phyloP scores from a whole-genome alignment of 129 eudicot genomes.

The Escallonia rubra region DNA sequence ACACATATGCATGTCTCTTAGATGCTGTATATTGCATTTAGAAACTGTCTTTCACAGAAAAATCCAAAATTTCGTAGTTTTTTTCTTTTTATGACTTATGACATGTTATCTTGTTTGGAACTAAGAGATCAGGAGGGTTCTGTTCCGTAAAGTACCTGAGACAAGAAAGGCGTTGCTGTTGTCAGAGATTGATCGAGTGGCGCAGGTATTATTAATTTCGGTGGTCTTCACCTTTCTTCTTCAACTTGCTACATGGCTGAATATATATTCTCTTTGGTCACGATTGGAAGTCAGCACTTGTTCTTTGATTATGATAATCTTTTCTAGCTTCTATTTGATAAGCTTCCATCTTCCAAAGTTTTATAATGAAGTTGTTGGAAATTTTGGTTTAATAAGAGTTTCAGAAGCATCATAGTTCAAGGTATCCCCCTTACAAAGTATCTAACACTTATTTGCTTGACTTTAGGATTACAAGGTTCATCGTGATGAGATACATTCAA shows the following conservation, averaged over 20 bases:
- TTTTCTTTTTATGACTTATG: constrained; percentile 13
- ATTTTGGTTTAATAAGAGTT: not conserved
- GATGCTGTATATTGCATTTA: not conserved
- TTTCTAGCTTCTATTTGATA: too few species aligned
- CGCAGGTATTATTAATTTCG: constrained; percentile 43
- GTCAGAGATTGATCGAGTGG: constrained; percentile 83
- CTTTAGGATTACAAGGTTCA: constrained; percentile 81
- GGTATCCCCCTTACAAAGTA: not conserved
- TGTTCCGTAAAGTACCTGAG: constrained; percentile 80
- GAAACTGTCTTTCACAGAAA: not conserved
- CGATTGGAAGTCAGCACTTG: too few species aligned
- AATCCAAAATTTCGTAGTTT: not conserved
- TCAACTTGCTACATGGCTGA: too few species aligned
- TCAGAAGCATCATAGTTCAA: not conserved
- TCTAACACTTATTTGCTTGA: constrained; percentile 5
- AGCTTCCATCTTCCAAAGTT: too few species aligned
- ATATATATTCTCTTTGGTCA: too few species aligned
- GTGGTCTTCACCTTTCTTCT: not conserved
- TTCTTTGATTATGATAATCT: too few species aligned
- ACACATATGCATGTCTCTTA: not conserved
- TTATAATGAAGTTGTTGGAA: too few species aligned
- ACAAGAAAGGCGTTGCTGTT: constrained; percentile 54
- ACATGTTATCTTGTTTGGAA: constrained; percentile 28
- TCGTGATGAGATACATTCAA: constrained; percentile 91
- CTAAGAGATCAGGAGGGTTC: constrained; percentile 82